Base-by-base conservation (phyloP, 2,329 filamentous ascomycete species). In the Paraphoma chrysanthemicola region DNA sequence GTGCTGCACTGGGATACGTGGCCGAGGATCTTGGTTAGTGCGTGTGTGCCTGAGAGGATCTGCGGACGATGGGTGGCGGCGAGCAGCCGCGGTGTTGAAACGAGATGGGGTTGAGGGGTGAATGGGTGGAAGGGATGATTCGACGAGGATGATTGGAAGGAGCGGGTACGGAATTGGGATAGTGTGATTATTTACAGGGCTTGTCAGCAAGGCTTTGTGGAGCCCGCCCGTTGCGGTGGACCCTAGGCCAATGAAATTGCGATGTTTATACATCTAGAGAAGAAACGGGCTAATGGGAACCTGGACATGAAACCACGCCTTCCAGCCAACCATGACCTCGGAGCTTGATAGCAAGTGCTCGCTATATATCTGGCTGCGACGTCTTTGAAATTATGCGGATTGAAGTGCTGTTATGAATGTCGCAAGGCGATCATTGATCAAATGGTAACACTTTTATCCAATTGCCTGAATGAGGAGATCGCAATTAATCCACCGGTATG, bases 51-150 rank as follows among this genome's bases (percentile, higher is more conserved):
- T 56, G 44, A 45, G 51, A 43, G 16, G 56, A 53, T 62, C 36
- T 31, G 39, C 41, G 18, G 31, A 41, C 7, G 11, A 8, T 18
- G 33, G 29, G 41, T 31, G 50, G 53, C 48, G 46, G 66, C 58
- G 64, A 51, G 60, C 51, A 59, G 57, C 38, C 42, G 48, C 53
- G 47, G 45, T 23, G 46, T 60, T 66, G 62, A 66, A 66, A 66
- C 62, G 54, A 39, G 54, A 39, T 51, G 56, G 54, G 56, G 51
- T 57, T 50, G 65, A 42, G 31, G 50, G 51, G 53, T 48, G 29
- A 41, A 48, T 49, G 53, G 45, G 31, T n/a, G 42, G 29, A 31
- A 42, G 4, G 17, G 48, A 41, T 39, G 38, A 44, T 41, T 29
- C 30, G 50, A 49, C 38, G 57, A 51, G 52, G 52, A 53, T 59